phyloP scores from a whole-genome alignment of 768 basidiomycete genomes.

The Tulasnella calospora region DNA sequence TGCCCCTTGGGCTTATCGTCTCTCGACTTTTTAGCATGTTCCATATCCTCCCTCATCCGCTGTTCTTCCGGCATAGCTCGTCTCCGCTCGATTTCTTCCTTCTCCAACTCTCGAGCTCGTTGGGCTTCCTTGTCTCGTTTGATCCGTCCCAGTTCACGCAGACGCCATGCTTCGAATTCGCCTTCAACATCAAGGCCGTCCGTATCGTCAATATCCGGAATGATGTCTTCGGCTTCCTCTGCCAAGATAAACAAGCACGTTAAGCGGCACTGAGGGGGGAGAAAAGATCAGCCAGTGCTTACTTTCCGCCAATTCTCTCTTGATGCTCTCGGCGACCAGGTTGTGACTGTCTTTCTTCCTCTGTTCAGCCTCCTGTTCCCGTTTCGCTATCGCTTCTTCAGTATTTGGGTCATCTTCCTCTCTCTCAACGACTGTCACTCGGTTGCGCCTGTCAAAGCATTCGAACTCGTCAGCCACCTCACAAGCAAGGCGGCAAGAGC shows the following conservation, averaged over 20 bases:
- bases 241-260: background rate
- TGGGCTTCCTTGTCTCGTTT: constrained; percentile 92
- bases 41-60: constrained; percentile 85
- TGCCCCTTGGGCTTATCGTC: constrained; percentile 87
- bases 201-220: constrained; percentile 90
- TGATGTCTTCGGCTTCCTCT: constrained; percentile 85
- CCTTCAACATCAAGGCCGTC: constrained; percentile 83
- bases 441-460: constrained; percentile 53
- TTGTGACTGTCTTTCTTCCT: constrained; percentile 84
- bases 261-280: background rate
- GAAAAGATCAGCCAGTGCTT: constrained; percentile 34
- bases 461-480: background rate
- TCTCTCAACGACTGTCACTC: constrained; percentile 64
- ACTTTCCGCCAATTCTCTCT: constrained; percentile 89
- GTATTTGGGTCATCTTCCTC: constrained; percentile 64
- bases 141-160: constrained; percentile 88
- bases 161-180: constrained; percentile 95
- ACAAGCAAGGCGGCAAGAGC: background rate
- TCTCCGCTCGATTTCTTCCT: constrained; percentile 85
- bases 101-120: constrained; percentile 71
- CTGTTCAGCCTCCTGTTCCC: constrained; percentile 73
- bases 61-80: constrained; percentile 92
- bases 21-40: constrained; percentile 72
- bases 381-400: constrained; percentile 65
- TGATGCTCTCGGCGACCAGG: constrained; percentile 90